Evolutionary conservation across 2,329 filamentous ascomycete species (phyloP), one percentile per base, ranked within the genome.

Genomic region (Fusarium globosum): DNA sequence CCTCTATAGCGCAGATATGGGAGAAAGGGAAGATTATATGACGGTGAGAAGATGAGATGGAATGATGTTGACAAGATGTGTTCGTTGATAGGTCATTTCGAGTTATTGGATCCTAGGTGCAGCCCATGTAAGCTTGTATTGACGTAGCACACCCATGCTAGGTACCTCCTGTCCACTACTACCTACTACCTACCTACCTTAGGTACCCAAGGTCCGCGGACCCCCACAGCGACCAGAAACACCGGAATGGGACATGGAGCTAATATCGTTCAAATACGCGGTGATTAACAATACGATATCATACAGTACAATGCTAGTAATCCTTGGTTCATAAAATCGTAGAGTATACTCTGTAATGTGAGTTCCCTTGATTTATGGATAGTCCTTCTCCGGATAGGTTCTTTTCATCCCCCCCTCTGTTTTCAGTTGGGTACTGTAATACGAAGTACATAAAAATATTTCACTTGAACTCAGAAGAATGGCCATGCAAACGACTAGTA

Each of bases 401-500:
- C 38, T 23, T 23, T 36, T 26, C n/a, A 23, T 26, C 23, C 14
- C 10, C 26, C n/a, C 35, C 30, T 23, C 55, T 58, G 20, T 28
- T 36, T 38, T 51, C 55, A 36, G 41, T 51, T 30, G 23, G 41
- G 14, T 48, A 30, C 28, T 30, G 28, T 30, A n/a, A 28, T 36
- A 20, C 21, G 28, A 33, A 51, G 28, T 38, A 26, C 33, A 58
- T 26, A 23, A 43, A 41, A 26, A 59, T 69, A 63, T 59, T 39
- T 60, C 46, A 39, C 65, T 45, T 68, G 28, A 49, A 67, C 51
- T 53, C 33, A 43, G 30, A 58, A 55, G 36, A 52, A 39, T 66
- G 68, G 55, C 53, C 62, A 70, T 74, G 58, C 72, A 75, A 75
- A 71, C 76, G 72, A 76, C 75, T 78, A 70, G 73, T 73, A 77